Conservation (phyloP, 768 basidiomycete species). For the Mycena vulgaris region DNA sequence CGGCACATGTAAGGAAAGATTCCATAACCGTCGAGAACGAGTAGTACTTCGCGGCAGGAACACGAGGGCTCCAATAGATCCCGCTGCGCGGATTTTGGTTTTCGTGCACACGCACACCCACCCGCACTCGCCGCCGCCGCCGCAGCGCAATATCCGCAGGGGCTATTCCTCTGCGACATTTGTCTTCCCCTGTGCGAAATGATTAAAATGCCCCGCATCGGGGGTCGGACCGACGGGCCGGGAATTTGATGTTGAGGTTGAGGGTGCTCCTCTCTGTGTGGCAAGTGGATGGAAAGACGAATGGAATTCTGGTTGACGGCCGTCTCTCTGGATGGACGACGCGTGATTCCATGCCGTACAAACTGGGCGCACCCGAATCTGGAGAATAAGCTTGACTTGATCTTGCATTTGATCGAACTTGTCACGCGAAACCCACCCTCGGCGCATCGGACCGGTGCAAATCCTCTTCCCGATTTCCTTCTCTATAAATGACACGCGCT, state of each 20-base stretch:
- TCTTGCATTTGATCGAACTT: slow-evolving; percentile 19
- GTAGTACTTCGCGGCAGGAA: slow-evolving; percentile 21
- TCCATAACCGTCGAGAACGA: slow-evolving; percentile 27
- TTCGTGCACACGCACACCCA: too few relatives aligned
- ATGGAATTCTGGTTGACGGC: background rate
- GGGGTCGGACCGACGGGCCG: slow-evolving; percentile 31
- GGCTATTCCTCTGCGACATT: background rate
- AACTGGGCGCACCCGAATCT: slow-evolving; percentile 1
- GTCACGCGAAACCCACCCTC: slow-evolving; percentile 22
- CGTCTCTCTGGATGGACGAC: slow-evolving; percentile 2
- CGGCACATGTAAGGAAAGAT: slow-evolving; percentile 37
- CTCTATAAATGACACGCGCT: slow-evolving; percentile 38
- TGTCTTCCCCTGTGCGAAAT: background rate
- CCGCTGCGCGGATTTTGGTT: background rate
- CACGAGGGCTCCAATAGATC: slow-evolving; percentile 26
- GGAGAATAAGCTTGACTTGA: slow-evolving; percentile 2
- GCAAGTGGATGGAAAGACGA: background rate
- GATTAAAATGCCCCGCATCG: slow-evolving; percentile 13
- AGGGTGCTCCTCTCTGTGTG: background rate
- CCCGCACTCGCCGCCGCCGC: too few relatives aligned
- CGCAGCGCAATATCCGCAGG: too few relatives aligned
- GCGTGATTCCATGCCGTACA: slow-evolving; percentile 26
- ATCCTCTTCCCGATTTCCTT: slow-evolving; percentile 7
- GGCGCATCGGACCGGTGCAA: slow-evolving; percentile 27
- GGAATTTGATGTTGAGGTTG: background rate